These are phyloP conservation scores for Pseudocercospora ulei DNA, from an alignment of 2,329 filamentous ascomycete species.

Conservation along the genomic window DNA sequence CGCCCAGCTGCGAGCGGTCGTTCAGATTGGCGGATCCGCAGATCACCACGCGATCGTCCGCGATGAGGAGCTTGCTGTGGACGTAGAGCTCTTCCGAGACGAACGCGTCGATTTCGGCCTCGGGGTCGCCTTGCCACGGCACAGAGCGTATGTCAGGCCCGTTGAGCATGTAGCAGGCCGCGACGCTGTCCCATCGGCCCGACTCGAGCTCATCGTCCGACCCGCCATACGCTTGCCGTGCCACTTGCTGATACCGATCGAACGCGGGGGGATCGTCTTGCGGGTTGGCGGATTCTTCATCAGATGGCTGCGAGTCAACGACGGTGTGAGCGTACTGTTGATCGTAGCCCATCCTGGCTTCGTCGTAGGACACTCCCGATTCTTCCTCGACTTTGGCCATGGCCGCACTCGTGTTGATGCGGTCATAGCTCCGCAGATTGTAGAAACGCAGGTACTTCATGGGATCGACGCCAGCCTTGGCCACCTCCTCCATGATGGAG, in stretches of 20 bases:
- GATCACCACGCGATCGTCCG: slow-evolving; percentile 71
- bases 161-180: slow-evolving; percentile 71
- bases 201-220: slow-evolving; percentile 37
- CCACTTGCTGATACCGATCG: slow-evolving; percentile 62
- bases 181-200: slow-evolving; percentile 64
- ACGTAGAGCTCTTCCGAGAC: slow-evolving; percentile 56
- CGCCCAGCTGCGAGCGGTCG: slow-evolving; percentile 66
- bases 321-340: slow-evolving; percentile 30
- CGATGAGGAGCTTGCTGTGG: slow-evolving; percentile 65
- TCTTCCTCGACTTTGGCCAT: slow-evolving; percentile 53
- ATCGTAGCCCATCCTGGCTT: slow-evolving; percentile 52
- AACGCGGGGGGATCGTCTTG: slow-evolving; percentile 38
- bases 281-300: slow-evolving; percentile 28
- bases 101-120: slow-evolving; percentile 52
- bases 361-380: slow-evolving; percentile 58
- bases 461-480: slow-evolving; percentile 57
- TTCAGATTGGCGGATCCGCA: slow-evolving; percentile 67
- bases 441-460: slow-evolving; percentile 71
- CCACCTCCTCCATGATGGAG: slow-evolving; percentile 65
- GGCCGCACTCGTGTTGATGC: slow-evolving; percentile 60
- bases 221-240: slow-evolving; percentile 45
- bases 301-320: slow-evolving; percentile 29
- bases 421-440: slow-evolving; percentile 74
- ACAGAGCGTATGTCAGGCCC: slow-evolving; percentile 59
- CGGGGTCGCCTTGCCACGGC: slow-evolving; percentile 48